These are phyloP conservation scores for Gossypium longicalyx DNA, from an alignment of 345 rosid genomes.

Conservation along the genomic window DNA sequence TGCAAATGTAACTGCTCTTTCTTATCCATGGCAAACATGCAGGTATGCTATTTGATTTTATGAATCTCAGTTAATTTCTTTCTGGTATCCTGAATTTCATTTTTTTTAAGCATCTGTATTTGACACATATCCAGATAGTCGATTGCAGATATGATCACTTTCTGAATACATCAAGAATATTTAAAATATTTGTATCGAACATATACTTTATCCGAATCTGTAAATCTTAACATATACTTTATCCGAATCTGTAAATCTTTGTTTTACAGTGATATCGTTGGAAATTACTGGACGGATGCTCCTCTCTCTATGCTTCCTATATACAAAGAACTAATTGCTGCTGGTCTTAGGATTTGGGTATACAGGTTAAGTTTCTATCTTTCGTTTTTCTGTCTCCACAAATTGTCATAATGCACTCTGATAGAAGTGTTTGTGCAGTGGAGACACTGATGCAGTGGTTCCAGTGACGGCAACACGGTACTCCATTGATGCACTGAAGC, in stretches of 20 bases:
- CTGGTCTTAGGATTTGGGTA: constrained; percentile 81
- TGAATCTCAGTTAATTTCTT: background rate
- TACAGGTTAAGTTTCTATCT: constrained; percentile 45
- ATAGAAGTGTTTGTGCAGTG: constrained; percentile 44
- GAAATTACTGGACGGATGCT: constrained; percentile 73
- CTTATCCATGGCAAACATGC: constrained; percentile 82
- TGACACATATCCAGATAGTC: background rate
- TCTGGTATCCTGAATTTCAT: background rate
- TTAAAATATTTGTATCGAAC: background rate
- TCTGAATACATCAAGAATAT: no score
- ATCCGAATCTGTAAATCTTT: background rate
- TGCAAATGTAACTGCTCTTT: constrained; percentile 71
- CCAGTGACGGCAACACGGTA: constrained; percentile 88
- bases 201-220: background rate
- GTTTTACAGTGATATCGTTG: constrained; percentile 55
- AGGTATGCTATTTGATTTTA: constrained; percentile 37
- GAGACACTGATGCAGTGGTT: constrained; percentile 85
- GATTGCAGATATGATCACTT: no score
- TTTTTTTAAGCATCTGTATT: background rate
- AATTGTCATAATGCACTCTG: background rate
- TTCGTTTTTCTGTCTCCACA: background rate
- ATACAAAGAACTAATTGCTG: constrained; percentile 78
- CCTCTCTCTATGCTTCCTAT: constrained; percentile 93
- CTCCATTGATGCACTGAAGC: constrained; percentile 74
- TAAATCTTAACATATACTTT: background rate